Percentiles rank a stretch among this genome's conserved stretches.
phyloP scores from a whole-genome alignment of 805 yeast species.

The Osmozyma mogii region DNA sequence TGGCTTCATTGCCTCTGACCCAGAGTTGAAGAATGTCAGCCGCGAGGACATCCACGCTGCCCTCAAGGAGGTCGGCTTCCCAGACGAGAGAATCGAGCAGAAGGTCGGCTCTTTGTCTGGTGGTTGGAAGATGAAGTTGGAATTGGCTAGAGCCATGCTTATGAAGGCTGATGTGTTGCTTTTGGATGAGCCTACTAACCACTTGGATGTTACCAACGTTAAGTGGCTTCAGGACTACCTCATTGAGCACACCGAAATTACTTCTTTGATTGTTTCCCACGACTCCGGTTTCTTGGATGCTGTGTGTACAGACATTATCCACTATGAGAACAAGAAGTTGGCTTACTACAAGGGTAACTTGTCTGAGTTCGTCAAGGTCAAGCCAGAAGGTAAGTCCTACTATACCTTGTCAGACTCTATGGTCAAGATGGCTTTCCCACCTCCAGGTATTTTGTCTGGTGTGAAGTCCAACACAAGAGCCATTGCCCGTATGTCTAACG shows the following conservation, averaged over 20 bases:
- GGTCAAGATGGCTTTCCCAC: conserved; percentile 96
- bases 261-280: conserved; percentile 94
- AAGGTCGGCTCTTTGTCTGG: conserved; percentile 93
- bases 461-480: conserved; percentile 92
- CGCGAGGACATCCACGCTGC: conserved; percentile 69
- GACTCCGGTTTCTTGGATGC: conserved; percentile 94
- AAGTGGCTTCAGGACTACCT: conserved; percentile 91
- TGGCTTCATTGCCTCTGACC: conserved; percentile 80
- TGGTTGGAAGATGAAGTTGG: conserved; percentile 99
- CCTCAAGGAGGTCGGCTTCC: conserved; percentile 79
- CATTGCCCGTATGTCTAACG: conserved; percentile 80
- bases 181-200: conserved; percentile 97
- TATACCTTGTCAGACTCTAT: conserved; percentile 89
- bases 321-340: conserved; percentile 90
- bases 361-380: conserved; percentile 81
- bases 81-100: conserved; percentile 82
- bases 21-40: conserved; percentile 60
- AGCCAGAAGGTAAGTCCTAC: conserved; percentile 95
- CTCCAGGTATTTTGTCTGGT: conserved; percentile 96
- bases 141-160: conserved; percentile 97
- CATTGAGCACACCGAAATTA: conserved; percentile 73
- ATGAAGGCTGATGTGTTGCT: conserved; percentile 93
- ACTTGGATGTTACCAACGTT: conserved; percentile 89
- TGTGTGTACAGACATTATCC: conserved; percentile 94
- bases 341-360: conserved; percentile 95